phyloP scores from a whole-genome alignment of 345 rosid species.

The Brassica cretica region DNA sequence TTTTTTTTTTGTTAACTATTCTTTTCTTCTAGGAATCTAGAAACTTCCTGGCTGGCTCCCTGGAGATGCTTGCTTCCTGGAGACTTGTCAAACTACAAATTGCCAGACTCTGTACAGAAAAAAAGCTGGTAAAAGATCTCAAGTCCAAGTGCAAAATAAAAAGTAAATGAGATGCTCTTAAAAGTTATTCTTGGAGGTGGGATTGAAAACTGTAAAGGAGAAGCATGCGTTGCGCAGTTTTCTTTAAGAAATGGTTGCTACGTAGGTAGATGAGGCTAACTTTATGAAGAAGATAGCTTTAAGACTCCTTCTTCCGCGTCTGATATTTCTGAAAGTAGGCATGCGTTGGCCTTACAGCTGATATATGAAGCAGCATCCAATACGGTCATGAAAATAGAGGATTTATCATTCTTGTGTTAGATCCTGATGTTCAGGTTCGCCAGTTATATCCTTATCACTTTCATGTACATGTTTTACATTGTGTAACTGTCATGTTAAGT shows the following conservation, averaged over 20 bases:
- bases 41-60: too few relatives aligned
- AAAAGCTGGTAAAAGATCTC: too few relatives aligned
- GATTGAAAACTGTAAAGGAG: too few relatives aligned
- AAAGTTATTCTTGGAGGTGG: too few relatives aligned
- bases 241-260: constrained; percentile 58
- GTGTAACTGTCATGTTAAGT: neutral
- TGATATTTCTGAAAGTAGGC: constrained; percentile 38
- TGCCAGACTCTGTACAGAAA: too few relatives aligned
- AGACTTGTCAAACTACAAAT: too few relatives aligned
- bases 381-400: constrained; percentile 46
- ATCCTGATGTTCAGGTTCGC: constrained; percentile 82
- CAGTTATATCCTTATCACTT: constrained; percentile 13
- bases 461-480: constrained; percentile 1
- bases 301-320: constrained; percentile 32
- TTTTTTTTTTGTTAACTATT: constrained; percentile 30
- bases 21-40: constrained; percentile 29
- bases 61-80: too few relatives aligned
- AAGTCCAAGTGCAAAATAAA: too few relatives aligned
- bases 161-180: too few relatives aligned
- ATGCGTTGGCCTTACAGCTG: constrained; percentile 59
- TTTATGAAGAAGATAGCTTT: neutral
- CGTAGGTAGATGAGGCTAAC: constrained; percentile 46
- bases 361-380: constrained; percentile 58
- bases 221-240: too few relatives aligned
- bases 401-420: constrained; percentile 73